A percentile compares a stretch with the other conserved stretches of the same genome.
Conservation (phyloP, 495 filamentous ascomycete species). For the Rhizodiscina lignyota region DNA sequence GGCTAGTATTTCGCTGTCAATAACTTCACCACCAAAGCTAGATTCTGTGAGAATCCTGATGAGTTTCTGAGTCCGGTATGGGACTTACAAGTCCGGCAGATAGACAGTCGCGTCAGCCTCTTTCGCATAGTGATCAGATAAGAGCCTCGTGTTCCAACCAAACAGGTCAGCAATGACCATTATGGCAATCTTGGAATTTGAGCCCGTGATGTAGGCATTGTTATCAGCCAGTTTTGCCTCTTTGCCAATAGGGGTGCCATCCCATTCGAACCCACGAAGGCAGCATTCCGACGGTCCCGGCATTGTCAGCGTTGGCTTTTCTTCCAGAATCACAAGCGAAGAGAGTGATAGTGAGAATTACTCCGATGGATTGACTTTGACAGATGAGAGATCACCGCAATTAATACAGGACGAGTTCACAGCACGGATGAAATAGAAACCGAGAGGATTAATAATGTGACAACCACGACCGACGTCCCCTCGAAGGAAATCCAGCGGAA, state of each 20-base stretch:
- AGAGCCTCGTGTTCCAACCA: conserved; percentile 34
- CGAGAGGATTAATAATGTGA: no score
- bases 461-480: no score
- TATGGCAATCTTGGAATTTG: conserved; percentile 22
- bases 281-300: no score
- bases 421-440: no score
- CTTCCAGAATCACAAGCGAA: no score
- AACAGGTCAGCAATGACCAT: conserved; percentile 31
- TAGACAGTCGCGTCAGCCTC: conserved; percentile 33
- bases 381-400: no score
- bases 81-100: conserved; percentile 33
- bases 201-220: conserved; percentile 15
- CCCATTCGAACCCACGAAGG: conserved; percentile 16
- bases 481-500: no score
- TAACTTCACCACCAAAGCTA: conserved; percentile 13
- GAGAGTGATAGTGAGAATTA: no score
- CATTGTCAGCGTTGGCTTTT: no score
- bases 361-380: no score
- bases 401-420: no score
- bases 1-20: conserved; percentile 19
- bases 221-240: conserved; percentile 10
- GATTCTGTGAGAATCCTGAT: neutral
- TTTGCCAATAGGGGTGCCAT: conserved; percentile 13
- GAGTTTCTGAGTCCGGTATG: conserved; percentile 9
- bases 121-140: conserved; percentile 33